Conservation (phyloP, 306 rosid species). For the Begonia masoniana region DNA sequence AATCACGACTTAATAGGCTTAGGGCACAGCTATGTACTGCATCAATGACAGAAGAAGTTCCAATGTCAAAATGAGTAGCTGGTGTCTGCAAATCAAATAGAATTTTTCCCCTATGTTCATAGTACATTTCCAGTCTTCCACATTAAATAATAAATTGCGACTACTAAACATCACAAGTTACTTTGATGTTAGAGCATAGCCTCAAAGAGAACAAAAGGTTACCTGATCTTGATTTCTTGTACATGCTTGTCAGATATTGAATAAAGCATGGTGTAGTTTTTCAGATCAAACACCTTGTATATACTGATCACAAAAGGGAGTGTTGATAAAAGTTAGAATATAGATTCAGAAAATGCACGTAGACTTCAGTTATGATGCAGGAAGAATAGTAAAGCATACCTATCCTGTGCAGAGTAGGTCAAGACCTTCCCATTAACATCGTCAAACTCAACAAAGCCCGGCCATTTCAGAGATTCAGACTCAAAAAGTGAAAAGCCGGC, state of each 20-base stretch:
- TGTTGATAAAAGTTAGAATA: neutral
- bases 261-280: conserved; percentile 82
- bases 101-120: too few species aligned
- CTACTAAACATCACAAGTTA: neutral
- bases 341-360: too few species aligned
- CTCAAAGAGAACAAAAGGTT: neutral
- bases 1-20: too few species aligned
- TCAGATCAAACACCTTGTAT: conserved; percentile 90
- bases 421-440: conserved; percentile 92
- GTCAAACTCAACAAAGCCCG: conserved; percentile 94
- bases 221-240: conserved; percentile 93
- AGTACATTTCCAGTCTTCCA: too few species aligned
- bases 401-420: conserved; percentile 84
- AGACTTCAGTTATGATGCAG: too few species aligned
- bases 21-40: too few species aligned
- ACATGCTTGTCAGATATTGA: conserved; percentile 75
- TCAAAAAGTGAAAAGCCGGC: conserved; percentile 89
- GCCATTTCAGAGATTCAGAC: conserved; percentile 87
- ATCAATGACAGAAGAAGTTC: too few species aligned
- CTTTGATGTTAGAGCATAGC: too few species aligned
- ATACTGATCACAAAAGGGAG: conserved; percentile 33
- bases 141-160: too few species aligned
- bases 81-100: too few species aligned
- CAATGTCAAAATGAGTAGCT: too few species aligned
- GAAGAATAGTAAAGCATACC: conserved; percentile 21